Percentiles rank a stretch among this genome's conserved stretches.
These are phyloP conservation scores for Zygoascus sp. DNA, from an alignment of 1,139 yeast genomes.

Conservation along the genomic window DNA sequence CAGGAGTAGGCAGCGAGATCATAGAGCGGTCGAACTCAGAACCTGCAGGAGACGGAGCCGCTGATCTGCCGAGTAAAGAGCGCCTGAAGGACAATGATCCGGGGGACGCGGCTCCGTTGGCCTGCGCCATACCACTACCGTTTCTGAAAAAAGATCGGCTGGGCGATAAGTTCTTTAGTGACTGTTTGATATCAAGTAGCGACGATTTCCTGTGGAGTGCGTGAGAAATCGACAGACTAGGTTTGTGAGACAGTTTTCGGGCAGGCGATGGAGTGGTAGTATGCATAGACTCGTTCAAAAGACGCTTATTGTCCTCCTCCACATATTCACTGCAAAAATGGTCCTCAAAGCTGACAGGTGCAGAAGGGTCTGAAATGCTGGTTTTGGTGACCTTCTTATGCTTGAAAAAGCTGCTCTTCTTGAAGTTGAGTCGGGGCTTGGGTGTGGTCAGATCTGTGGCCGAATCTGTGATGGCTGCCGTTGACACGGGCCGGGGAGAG, in stretches of 20 bases:
- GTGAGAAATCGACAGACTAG: constrained; percentile 11
- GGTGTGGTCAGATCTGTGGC: background rate
- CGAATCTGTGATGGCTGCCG: too few relatives aligned
- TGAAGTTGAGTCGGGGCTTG: constrained; percentile 14
- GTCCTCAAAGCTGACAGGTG: constrained; percentile 22
- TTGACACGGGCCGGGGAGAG: too few relatives aligned
- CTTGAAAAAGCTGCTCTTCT: constrained; percentile 21
- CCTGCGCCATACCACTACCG: constrained; percentile 12
- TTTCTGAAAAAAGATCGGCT: constrained; percentile 11
- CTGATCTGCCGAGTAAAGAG: background rate
- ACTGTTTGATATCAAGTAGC: constrained; percentile 10
- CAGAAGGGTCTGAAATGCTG: constrained; percentile 27
- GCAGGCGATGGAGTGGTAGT: background rate
- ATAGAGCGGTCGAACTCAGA: constrained; percentile 31
- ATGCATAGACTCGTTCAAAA: background rate
- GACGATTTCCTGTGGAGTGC: constrained; percentile 15
- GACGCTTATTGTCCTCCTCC: background rate
- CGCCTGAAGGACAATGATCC: constrained; percentile 1
- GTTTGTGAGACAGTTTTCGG: constrained; percentile 1
- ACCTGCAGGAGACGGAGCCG: constrained; percentile 5
- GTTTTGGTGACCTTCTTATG: constrained; percentile 24
- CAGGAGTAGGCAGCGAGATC: constrained; percentile 58
- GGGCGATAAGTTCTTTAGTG: constrained; percentile 10
- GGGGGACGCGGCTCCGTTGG: constrained; percentile 11
- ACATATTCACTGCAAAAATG: constrained; percentile 16